phyloP scores from a whole-genome alignment of 805 yeast genomes.

The Lipomyces anomalus region DNA sequence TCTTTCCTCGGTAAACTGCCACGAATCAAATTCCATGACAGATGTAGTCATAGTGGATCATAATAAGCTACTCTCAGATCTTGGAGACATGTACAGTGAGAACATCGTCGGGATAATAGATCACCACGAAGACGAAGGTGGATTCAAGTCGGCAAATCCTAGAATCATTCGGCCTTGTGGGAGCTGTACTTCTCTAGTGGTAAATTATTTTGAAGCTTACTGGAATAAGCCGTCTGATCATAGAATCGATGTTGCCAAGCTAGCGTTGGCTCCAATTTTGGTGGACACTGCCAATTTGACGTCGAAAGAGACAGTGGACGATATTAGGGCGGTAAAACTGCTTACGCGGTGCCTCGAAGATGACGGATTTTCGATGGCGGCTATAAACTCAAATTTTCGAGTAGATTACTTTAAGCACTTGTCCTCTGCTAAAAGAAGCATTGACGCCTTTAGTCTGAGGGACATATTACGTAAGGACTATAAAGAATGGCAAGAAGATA shows the following conservation, averaged over 20 bases:
- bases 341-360: conserved; percentile 31
- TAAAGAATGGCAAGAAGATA: conserved; percentile 53
- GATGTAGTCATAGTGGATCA: conserved; percentile 75
- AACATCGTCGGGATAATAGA: conserved; percentile 58
- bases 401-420: conserved; percentile 34
- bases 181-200: conserved; percentile 72
- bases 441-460: conserved; percentile 50
- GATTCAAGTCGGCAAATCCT: conserved; percentile 49
- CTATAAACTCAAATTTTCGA: conserved; percentile 2
- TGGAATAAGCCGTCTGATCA: conserved; percentile 31
- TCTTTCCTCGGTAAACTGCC: conserved; percentile 14
- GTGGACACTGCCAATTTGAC: conserved; percentile 70
- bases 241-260: conserved; percentile 32
- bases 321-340: conserved; percentile 40
- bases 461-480: conserved; percentile 80
- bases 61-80: conserved; percentile 55
- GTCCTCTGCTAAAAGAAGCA: conserved; percentile 51
- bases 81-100: conserved; percentile 39
- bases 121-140: conserved; percentile 74
- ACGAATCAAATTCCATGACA: conserved; percentile 7
- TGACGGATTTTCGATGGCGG: background rate
- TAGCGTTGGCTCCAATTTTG: conserved; percentile 62
- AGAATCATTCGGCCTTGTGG: conserved; percentile 60
- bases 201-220: conserved; percentile 49
- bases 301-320: conserved; percentile 48